A percentile compares a stretch with the other conserved stretches of the same genome.
Conservation (phyloP, 805 yeast species). For the Saturnispora saitoi region DNA sequence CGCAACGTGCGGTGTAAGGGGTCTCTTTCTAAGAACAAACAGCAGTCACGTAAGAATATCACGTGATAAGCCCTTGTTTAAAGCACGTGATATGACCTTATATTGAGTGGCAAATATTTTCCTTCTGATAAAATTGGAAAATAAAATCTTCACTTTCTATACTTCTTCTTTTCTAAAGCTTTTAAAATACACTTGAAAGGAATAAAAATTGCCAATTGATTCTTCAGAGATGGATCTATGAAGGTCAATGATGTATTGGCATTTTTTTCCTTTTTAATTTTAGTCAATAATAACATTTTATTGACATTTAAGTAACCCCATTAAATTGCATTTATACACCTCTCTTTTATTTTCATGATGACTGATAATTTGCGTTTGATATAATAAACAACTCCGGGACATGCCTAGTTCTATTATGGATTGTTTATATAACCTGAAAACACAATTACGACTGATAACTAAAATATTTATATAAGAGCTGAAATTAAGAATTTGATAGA, state of each 20-base stretch:
- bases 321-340: too few relatives aligned
- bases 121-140: too few relatives aligned
- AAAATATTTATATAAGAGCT: too few relatives aligned
- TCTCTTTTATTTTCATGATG: slow-evolving; percentile 18
- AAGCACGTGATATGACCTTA: slow-evolving; percentile 2
- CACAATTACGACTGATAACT: slow-evolving; percentile 19
- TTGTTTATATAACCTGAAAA: slow-evolving; percentile 29
- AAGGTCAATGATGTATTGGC: not conserved
- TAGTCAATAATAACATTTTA: not conserved
- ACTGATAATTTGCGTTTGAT: slow-evolving; percentile 32
- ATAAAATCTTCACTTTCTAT: not conserved
- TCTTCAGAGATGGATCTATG: not conserved
- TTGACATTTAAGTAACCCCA: not conserved
- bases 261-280: not conserved
- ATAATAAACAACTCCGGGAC: slow-evolving; percentile 21
- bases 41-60: not conserved
- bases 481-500: too few relatives aligned
- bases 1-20: slow-evolving; percentile 7
- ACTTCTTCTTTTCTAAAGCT: not conserved
- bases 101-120: not conserved
- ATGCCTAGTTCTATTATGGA: slow-evolving; percentile 28
- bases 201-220: not conserved
- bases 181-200: too few relatives aligned
- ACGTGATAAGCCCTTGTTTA: not conserved
- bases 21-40: not conserved